Base-by-base conservation (phyloP, 805 yeast genomes). In the Cyberlindnera sargentensis region DNA sequence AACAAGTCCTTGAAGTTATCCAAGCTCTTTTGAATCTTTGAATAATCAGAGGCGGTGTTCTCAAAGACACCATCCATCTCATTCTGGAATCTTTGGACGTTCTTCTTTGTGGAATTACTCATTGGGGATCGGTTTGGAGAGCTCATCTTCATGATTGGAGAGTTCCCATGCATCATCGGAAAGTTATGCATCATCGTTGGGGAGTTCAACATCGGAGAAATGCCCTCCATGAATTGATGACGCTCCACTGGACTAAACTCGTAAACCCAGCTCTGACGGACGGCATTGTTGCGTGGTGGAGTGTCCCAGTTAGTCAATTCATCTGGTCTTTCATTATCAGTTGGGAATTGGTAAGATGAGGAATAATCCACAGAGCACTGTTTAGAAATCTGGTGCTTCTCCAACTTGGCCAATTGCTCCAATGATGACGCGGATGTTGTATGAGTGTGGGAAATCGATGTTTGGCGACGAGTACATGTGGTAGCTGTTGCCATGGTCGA, bases 181-280 rank as follows among this genome's bases (percentile, higher is more conserved):
- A 7, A 7, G 9, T 9, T 28, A 6, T 7, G 6, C 30, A 7
- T 28, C 30, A 28, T 28, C 30, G 9, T 8, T 33, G 36, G 36
- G 20, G 36, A 33, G 47, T 31, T 35, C 15, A 35, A 15, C 40
- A 31, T 37, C 11, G 41, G 41, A 7, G 41, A 38, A 6, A 38
- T 15, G 10, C 30, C 31, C 30, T 31, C 34, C 30, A 38, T 6
- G 47, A 28, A 44, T 35, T 11, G 45, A 41, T 20, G 50, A 42
- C 6, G 52, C 5, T 47, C 26, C 3, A 37, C 11, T 9, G 40
- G 40, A 29, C 31, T 26, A 6, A 31, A 8, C 38, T 47, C 52
- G 41, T 56, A 55, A 5, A 56, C 44, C 59, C 58, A 56, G 2
- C 57, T 50, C 42, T 55, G 58, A 24, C 59, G 44, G 6, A 47